Conservation (phyloP, 257 asterid species). For the Penstemon eatonii region DNA sequence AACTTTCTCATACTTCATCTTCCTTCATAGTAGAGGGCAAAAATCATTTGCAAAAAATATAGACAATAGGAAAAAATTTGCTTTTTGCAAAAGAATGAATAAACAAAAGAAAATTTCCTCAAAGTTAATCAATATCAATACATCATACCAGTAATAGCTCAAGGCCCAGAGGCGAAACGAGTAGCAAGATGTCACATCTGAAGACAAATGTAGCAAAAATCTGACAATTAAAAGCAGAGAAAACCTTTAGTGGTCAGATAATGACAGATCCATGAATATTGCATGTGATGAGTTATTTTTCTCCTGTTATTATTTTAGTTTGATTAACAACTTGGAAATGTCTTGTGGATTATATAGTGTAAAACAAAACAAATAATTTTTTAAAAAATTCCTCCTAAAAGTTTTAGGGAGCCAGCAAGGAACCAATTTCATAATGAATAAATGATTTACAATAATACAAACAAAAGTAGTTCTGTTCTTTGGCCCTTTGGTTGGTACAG, state of each 20-base stretch:
- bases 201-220: constrained; percentile 74
- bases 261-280: constrained; percentile 9
- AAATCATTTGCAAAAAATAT: background rate
- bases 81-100: constrained; percentile 6
- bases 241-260: constrained; percentile 30
- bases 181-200: constrained; percentile 91
- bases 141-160: constrained; percentile 79
- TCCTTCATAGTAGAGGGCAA: no score
- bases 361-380: no score
- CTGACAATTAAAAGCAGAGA: constrained; percentile 51
- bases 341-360: background rate
- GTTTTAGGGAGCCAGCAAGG: background rate
- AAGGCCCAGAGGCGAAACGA: constrained; percentile 76
- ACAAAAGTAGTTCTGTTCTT: background rate
- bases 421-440: background rate
- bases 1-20: background rate
- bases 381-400: no score
- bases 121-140: constrained; percentile 16
- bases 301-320: background rate
- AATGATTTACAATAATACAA: background rate
- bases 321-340: background rate
- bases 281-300: constrained; percentile 11
- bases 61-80: background rate
- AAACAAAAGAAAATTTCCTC: constrained; percentile 19
- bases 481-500: background rate